Evolutionary conservation across 805 yeast species (phyloP).

Genomic region (Kuraishia hungarica): DNA sequence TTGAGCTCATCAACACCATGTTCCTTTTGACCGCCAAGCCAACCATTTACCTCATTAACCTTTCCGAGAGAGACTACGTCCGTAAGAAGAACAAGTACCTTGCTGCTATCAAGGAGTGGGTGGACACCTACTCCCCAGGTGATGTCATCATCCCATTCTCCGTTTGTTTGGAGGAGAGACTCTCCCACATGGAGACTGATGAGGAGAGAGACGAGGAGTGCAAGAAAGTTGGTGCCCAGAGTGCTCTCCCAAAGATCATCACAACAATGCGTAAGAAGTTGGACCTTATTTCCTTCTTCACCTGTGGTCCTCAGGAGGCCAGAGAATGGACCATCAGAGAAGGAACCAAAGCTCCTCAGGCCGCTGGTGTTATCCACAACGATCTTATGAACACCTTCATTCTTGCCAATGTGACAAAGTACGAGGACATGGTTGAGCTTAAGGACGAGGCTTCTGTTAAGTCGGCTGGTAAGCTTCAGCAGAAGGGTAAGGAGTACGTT

Average conservation of each 20-base stretch:
- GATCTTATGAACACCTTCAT: constrained; percentile 78
- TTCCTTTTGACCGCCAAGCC: constrained; percentile 84
- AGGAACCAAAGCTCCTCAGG: constrained; percentile 94
- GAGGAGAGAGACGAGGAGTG: constrained; percentile 26
- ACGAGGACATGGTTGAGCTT: constrained; percentile 45
- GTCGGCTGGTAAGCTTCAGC: constrained; percentile 48
- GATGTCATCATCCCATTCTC: constrained; percentile 89
- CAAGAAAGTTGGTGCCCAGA: constrained; percentile 26
- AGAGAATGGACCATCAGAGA: constrained; percentile 82
- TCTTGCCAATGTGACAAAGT: constrained; percentile 66
- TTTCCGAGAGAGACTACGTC: constrained; percentile 61
- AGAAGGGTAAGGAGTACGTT: constrained; percentile 69
- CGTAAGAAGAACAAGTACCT: constrained; percentile 42
- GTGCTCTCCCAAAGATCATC: constrained; percentile 59
- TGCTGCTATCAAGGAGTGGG: constrained; percentile 53
- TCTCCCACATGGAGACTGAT: constrained; percentile 79
- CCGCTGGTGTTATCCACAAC: constrained; percentile 96
- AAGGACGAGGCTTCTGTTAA: constrained; percentile 45
- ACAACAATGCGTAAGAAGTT: constrained; percentile 57
- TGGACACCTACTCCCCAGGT: constrained; percentile 55
- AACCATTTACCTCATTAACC: constrained; percentile 68
- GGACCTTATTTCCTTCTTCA: constrained; percentile 72
- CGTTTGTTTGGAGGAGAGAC: constrained; percentile 85
- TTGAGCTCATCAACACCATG: constrained; percentile 58
- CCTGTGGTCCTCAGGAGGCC: constrained; percentile 81